Percentiles rank a stretch among this genome's conserved stretches.
Conservation (phyloP, 2,329 filamentous ascomycete species). For the Ascomycota sp. region DNA sequence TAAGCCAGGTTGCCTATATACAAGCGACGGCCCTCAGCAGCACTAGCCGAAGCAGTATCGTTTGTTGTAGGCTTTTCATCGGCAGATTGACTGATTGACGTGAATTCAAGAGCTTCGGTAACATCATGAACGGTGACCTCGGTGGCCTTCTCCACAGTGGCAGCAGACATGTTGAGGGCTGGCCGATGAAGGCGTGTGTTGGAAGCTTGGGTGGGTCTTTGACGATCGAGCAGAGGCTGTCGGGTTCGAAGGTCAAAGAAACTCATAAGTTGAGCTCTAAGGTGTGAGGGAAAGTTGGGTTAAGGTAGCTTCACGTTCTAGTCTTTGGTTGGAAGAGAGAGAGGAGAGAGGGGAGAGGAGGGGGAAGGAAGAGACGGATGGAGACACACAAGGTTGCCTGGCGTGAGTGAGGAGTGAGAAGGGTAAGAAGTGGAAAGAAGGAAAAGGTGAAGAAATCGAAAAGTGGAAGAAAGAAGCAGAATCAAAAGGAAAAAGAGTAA, state of each 20-base stretch:
- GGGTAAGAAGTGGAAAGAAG: no score
- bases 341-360: no score
- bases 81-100: slow-evolving; percentile 35
- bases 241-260: slow-evolving; percentile 20
- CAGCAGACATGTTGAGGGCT: slow-evolving; percentile 62
- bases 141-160: slow-evolving; percentile 40
- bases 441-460: no score
- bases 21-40: slow-evolving; percentile 94
- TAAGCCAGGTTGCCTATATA: slow-evolving; percentile 99
- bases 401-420: no score
- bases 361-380: no score
- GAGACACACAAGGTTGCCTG: slow-evolving; percentile 22
- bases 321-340: slow-evolving; percentile 28
- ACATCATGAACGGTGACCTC: slow-evolving; percentile 55
- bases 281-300: slow-evolving; percentile 32
- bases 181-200: slow-evolving; percentile 22
- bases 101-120: slow-evolving; percentile 54
- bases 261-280: slow-evolving; percentile 40
- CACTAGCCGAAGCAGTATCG: slow-evolving; percentile 88
- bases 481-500: slow-evolving; percentile 13
- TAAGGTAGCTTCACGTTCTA: slow-evolving; percentile 89
- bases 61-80: slow-evolving; percentile 45
- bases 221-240: slow-evolving; percentile 19
- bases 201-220: slow-evolving; percentile 22
- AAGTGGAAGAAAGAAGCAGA: not conserved